These are phyloP conservation scores for Fraxinus latifolia DNA, from an alignment of 305 asterid genomes.

Conservation along the genomic window DNA sequence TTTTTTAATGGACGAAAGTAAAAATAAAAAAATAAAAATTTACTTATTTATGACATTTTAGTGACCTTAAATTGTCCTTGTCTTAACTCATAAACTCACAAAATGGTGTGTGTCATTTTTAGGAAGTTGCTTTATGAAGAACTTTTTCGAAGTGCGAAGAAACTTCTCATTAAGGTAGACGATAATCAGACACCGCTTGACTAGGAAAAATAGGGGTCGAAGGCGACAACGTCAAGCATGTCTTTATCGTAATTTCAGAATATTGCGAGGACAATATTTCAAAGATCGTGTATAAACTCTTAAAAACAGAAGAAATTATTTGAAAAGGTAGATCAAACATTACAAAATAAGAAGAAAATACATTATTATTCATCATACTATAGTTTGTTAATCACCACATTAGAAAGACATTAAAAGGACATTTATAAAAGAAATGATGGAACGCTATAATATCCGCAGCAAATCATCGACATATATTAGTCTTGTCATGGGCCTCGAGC, in stretches of 20 bases:
- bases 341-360: not conserved
- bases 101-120: not conserved
- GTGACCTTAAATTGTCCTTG: not conserved
- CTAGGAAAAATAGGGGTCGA: not conserved
- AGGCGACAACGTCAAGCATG: not conserved
- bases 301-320: not conserved
- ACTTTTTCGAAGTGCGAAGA: not conserved
- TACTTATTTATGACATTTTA: not conserved
- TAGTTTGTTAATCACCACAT: not conserved
- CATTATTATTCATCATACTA: not conserved
- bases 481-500: slow-evolving; percentile 34
- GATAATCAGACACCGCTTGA: not conserved
- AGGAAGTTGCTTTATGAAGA: not conserved
- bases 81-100: not conserved
- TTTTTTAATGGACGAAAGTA: not conserved
- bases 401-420: not conserved
- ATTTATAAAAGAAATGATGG: not conserved
- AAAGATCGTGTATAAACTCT: not conserved
- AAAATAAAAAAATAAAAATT: not conserved
- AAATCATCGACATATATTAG: not conserved
- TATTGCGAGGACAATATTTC: not conserved
- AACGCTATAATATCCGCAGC: not conserved
- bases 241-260: not conserved
- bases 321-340: not conserved
- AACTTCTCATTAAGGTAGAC: not conserved